Evolutionary conservation across 2,329 filamentous ascomycete genomes (phyloP), one percentile per base, ranked within the genome.

Genomic region (Verticillium dahliae): DNA sequence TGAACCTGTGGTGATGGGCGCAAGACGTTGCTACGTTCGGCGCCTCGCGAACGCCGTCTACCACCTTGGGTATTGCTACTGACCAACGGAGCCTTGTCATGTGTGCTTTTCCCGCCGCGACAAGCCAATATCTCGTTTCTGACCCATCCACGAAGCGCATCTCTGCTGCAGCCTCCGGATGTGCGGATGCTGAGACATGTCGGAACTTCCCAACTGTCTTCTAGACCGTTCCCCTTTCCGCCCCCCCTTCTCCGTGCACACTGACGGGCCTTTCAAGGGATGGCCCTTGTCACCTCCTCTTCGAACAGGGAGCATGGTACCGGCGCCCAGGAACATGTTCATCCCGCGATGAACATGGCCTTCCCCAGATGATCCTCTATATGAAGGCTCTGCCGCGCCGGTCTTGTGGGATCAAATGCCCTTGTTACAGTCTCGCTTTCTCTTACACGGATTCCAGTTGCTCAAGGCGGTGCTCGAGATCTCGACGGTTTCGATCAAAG

Each of bases 401-500:
- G 11, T 18, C 45, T 9, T 27, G 41, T 22, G 3, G 18, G 4
- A 18, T 7, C 3, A 11, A 4, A 9, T 13, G 10, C n/a, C 11
- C 45, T 18, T 22, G 10, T 13, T 56, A 14, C 54, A 37, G 54
- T 18, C 55, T 57, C 54, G 22, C 10, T 52, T 18, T 22, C 9
- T 5, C 7, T 52, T 52, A 18, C 45, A 22, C 22, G n/a, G 22
- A 18, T 4, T 52, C 45, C 45, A 52, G 45, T 27, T 22, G 45
- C 45, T 52, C 18, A 7, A 57, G 55, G 38, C 58, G 15, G 38
- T 57, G 37, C 41, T 22, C 50, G 41, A 59, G 54, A 45, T 33
- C 31, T 38, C 18, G 37, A 22, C 61, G n/a, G 10, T 13, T 27
- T 58, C 56, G 31, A 67, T 68, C 57, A 72, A 74, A 57, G 57